Base-by-base conservation (phyloP, 257 asterid species). In the Plectranthus barbatus region DNA sequence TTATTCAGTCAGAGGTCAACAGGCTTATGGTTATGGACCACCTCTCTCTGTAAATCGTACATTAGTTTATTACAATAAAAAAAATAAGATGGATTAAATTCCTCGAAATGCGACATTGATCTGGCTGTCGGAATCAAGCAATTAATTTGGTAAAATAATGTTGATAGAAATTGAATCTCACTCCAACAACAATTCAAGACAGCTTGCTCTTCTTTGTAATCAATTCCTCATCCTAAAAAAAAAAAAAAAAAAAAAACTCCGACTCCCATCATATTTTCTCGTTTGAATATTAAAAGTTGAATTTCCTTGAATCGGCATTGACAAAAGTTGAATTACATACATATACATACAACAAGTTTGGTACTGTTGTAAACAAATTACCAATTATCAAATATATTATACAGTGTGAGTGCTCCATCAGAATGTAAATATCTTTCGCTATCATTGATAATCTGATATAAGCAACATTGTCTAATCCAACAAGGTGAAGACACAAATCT, bases 131-230 rank as follows among this genome's bases (percentile, higher is more conserved):
- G 88, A 79, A 69, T 79, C 76, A 64, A 65, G 49, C 50, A 75
- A 64, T 68, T 78, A 80, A 73, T 84, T 80, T 72, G 84, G 81
- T 71, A 55, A 72, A n/a, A 58, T 84, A 79, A 82, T 84, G 80
- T 56, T 69, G 86, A 79, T 71, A 54, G 84, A 79, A 82, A 79
- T 69, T 76, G 86, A 82, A 79, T 82, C 84, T 80, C 60, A 67
- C 77, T 73, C n/a, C n/a, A n/a, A 62, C 58, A 71, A 17, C 52
- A 72, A 77, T 79, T 69, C 67, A 77, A 74, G 85, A 86, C 95
- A 86, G 74, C 83, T 73, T 58, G 79, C 67, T 76, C 52, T 72
- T 64, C 60, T 79, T 47, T 78, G 81, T 82, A 81, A 50, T 50
- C 34, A 1, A 10, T 12, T 18, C 18, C 31, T 26, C 31, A 2